phyloP scores from a whole-genome alignment of 176 grass and related monocot genomes.

The Avena sativa region DNA sequence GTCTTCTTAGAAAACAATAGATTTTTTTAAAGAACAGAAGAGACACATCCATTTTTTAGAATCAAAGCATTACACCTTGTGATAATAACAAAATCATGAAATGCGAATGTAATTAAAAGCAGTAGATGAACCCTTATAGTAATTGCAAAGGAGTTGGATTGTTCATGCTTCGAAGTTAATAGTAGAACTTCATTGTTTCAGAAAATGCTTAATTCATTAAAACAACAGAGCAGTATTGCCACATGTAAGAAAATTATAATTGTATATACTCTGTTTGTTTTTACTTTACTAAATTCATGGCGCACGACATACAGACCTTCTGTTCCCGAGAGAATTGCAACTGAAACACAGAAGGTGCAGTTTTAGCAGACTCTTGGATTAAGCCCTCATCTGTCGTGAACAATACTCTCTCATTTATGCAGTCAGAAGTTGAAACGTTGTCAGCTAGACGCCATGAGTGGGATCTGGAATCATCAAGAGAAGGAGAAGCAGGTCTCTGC shows the following conservation, averaged over 20 bases:
- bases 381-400: conserved; percentile 49
- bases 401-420: conserved; percentile 47
- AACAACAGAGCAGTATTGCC: conserved; percentile 19
- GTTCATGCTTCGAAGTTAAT: not conserved
- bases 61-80: not conserved
- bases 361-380: conserved; percentile 22
- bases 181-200: not conserved
- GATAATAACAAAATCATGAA: conserved; percentile 12
- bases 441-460: conserved; percentile 33
- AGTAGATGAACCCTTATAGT: not conserved
- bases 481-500: conserved; percentile 32
- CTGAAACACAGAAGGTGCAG: conserved; percentile 17
- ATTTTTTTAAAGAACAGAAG: not conserved
- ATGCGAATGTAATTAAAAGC: not conserved
- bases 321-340: conserved; percentile 41
- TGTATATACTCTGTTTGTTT: conserved; percentile 1
- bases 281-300: conserved; percentile 21
- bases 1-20: not conserved
- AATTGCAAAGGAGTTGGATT: not conserved
- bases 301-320: conserved; percentile 45
- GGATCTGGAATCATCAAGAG: conserved; percentile 31
- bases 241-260: conserved; percentile 3
- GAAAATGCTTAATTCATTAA: conserved; percentile 19
- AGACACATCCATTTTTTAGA: not conserved
- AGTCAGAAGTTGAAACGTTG: conserved; percentile 46